Percentiles rank a stretch among this genome's conserved stretches.
phyloP scores from a whole-genome alignment of 805 yeast species.

The Torulaspora microellipsoides region DNA sequence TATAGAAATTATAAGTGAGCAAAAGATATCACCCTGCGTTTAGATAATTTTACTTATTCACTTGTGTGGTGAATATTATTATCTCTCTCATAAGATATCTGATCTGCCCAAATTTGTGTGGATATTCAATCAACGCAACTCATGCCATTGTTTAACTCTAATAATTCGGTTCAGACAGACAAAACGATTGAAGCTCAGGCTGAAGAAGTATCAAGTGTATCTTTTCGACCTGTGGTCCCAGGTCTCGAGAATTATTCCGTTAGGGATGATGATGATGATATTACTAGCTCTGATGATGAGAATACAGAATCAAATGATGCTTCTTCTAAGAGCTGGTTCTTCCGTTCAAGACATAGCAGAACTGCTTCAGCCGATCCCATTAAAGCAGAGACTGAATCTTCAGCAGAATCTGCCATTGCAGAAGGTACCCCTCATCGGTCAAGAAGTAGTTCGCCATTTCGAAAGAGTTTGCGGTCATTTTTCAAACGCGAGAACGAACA shows the following conservation, averaged over 20 bases:
- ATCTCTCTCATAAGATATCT: too few species aligned
- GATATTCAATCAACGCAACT: too few species aligned
- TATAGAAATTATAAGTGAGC: too few species aligned
- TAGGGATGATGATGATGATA: conserved; percentile 17
- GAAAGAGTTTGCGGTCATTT: conserved; percentile 15
- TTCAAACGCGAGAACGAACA: conserved; percentile 13
- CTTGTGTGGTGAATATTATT: too few species aligned
- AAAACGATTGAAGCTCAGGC: too few species aligned
- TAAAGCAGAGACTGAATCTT: background rate
- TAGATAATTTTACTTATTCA: too few species aligned
- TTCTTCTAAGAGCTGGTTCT: conserved; percentile 14
- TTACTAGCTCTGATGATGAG: conserved; percentile 19
- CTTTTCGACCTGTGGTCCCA: background rate
- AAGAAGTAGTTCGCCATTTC: conserved; percentile 14
- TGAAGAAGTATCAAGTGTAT: too few species aligned
- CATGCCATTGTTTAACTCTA: too few species aligned
- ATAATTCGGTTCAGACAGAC: too few species aligned
- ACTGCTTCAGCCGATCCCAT: conserved; percentile 1
- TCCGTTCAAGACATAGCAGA: conserved; percentile 8
- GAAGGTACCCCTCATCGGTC: conserved; percentile 14
- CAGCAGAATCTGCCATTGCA: conserved; percentile 9
- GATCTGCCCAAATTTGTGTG: too few species aligned
- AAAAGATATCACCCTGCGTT: too few species aligned
- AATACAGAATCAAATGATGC: conserved; percentile 8
- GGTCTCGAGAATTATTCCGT: conserved; percentile 7